Evolutionary conservation across 768 basidiomycete species (phyloP), one percentile per base, ranked within the genome.

Genomic region (Lentinula detonsa): DNA sequence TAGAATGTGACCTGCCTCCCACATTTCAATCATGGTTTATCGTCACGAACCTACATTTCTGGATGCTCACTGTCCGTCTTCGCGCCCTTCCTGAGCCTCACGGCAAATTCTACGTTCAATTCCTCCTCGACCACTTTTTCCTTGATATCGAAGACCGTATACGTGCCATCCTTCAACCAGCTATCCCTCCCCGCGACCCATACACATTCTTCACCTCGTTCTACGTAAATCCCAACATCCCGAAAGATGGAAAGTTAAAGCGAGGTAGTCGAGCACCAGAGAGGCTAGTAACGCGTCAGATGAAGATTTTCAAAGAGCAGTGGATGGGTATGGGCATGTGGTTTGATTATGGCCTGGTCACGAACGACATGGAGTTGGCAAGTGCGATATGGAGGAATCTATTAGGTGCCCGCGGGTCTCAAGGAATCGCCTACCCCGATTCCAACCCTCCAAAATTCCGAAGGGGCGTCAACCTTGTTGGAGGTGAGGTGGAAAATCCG

Each of bases 11-110:
- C 61, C 80, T 98, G 5, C 94, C 95, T 9, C 89, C 88, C 11
- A 97, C 96, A 0, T 97, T 96, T 73, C 95, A 98, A 68, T 92
- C 96, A 15, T 98, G 95, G 91, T 98, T 98, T 75, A 92, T 91
- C 4, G 76, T 97, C 55, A 93, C 93, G 33, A 94, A 95, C 65
- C 79, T 98, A 33, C 94, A 98, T 73, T 78, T 98, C 52, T 95
- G 95, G 90, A 78, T 98, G 65, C 84, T 95, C 54, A 88, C 88
- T 16, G 90, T 91, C 57, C 90, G 95, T 23, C 81, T 97, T 9
- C 92, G 96, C 21, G 85, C 91, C 0, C 84, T 98, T 10, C 93
- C 88, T 2, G 69, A 75, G 13, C 79, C 83, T 1, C 80, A 89
- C 57, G 91, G 90, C 23, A 75, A 76, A 65, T 70, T 81, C 62